Evolutionary conservation across 805 yeast species (phyloP).

Genomic region (Wickerhamiella kurtzmanii): DNA sequence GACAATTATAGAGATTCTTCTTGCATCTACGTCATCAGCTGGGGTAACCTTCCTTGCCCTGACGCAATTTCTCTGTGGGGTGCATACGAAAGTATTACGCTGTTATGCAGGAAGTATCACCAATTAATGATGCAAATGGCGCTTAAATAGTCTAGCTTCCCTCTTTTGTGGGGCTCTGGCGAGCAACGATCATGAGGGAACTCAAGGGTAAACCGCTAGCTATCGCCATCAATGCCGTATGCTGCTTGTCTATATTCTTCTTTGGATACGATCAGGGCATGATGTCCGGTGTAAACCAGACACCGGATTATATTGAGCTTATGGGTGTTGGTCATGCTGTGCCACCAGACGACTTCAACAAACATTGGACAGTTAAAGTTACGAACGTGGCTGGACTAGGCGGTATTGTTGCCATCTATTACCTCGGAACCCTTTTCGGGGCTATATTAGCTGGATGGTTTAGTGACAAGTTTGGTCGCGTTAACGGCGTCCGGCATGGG

Average conservation of each 20-base stretch:
- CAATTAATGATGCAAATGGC: not conserved
- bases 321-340: constrained; percentile 38
- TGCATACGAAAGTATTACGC: constrained; percentile 16
- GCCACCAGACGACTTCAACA: constrained; percentile 3
- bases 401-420: constrained; percentile 44
- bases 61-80: not conserved
- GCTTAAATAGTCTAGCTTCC: constrained; percentile 7
- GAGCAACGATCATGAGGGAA: not conserved
- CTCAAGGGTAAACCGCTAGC: constrained; percentile 3
- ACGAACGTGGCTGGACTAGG: constrained; percentile 35
- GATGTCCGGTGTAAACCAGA: constrained; percentile 29
- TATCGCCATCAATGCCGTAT: constrained; percentile 11
- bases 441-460: constrained; percentile 46
- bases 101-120: not conserved
- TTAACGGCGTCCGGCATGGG: constrained; percentile 46
- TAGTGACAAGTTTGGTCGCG: constrained; percentile 56
- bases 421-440: constrained; percentile 64
- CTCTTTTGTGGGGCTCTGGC: too few species aligned
- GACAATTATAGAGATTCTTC: not conserved
- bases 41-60: not conserved
- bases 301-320: constrained; percentile 49
- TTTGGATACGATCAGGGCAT: constrained; percentile 27
- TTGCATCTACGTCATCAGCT: not conserved
- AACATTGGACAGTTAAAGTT: not conserved
- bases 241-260: constrained; percentile 28